These are phyloP conservation scores for Thraustochytrium sp. DNA, from an alignment of 352 stramenopile species.

Conservation along the genomic window DNA sequence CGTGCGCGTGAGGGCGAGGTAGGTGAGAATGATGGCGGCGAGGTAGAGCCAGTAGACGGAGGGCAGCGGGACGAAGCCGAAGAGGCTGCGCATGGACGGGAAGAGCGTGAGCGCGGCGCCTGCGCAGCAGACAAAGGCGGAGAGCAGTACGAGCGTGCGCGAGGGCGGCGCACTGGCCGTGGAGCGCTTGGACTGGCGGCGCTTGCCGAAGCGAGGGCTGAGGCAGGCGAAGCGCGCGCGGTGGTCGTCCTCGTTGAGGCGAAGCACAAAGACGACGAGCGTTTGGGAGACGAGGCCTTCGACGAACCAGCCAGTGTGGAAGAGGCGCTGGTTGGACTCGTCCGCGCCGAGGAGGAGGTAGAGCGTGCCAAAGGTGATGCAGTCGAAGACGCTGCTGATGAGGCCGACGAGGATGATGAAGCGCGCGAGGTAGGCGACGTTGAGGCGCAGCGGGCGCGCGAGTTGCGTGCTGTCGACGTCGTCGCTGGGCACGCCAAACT, in stretches of 20 bases:
- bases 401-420: conserved; percentile 29
- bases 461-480: background rate
- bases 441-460: background rate
- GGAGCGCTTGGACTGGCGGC: background rate
- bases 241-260: background rate
- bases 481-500: conserved; percentile 19
- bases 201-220: background rate
- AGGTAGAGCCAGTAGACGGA: conserved; percentile 10
- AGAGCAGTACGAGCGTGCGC: background rate
- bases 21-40: background rate
- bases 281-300: conserved; percentile 32
- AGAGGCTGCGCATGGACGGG: background rate
- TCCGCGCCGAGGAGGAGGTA: conserved; percentile 23
- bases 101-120: background rate
- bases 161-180: background rate
- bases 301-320: conserved; percentile 41
- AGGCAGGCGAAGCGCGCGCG: background rate
- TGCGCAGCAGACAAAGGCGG: background rate
- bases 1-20: background rate
- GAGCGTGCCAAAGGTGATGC: conserved; percentile 7
- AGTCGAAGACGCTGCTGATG: conserved; percentile 32
- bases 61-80: conserved; percentile 5
- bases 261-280: conserved; percentile 22
- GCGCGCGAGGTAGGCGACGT: conserved; percentile 2
- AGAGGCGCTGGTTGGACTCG: background rate